These are phyloP conservation scores for Macadamia tetraphylla DNA, from an alignment of 164 flowering plant genomes.

Conservation along the genomic window DNA sequence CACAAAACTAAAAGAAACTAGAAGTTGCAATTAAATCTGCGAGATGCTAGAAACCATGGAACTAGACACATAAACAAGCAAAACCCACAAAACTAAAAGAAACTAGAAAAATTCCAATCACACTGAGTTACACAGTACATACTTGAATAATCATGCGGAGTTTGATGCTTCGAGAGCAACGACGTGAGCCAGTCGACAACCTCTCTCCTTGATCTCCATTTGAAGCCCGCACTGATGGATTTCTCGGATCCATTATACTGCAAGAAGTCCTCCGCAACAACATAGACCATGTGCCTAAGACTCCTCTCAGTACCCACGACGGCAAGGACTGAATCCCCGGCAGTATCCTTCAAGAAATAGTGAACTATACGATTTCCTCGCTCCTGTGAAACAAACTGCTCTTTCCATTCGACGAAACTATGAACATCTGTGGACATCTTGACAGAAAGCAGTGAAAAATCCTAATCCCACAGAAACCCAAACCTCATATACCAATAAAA, in stretches of 20 bases:
- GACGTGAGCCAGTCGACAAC: conserved; percentile 98
- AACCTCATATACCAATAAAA: not conserved
- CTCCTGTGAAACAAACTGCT: conserved; percentile 86
- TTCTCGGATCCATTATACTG: conserved; percentile 47
- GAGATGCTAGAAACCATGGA: not conserved
- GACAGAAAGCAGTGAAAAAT: conserved; percentile 5
- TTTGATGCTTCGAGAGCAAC: conserved; percentile 68
- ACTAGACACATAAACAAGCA: not conserved
- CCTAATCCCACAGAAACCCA: not conserved
- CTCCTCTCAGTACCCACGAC: conserved; percentile 99
- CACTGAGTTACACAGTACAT: conserved; percentile 14
- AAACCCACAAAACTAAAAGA: too few species aligned
- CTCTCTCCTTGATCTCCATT: conserved; percentile 98
- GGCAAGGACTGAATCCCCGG: conserved; percentile 80
- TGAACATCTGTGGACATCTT: conserved; percentile 43
- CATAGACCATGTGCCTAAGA: conserved; percentile 97
- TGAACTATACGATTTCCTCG: conserved; percentile 89
- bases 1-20: too few species aligned
- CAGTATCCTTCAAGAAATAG: conserved; percentile 79
- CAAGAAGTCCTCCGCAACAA: conserved; percentile 79
- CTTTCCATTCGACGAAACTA: conserved; percentile 91
- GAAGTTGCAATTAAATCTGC: too few species aligned
- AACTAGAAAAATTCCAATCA: too few species aligned
- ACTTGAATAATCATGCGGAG: conserved; percentile 46
- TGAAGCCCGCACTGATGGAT: conserved; percentile 56